These are phyloP conservation scores for Epichloe amarillans DNA, from an alignment of 2,329 filamentous ascomycete genomes.

Conservation along the genomic window DNA sequence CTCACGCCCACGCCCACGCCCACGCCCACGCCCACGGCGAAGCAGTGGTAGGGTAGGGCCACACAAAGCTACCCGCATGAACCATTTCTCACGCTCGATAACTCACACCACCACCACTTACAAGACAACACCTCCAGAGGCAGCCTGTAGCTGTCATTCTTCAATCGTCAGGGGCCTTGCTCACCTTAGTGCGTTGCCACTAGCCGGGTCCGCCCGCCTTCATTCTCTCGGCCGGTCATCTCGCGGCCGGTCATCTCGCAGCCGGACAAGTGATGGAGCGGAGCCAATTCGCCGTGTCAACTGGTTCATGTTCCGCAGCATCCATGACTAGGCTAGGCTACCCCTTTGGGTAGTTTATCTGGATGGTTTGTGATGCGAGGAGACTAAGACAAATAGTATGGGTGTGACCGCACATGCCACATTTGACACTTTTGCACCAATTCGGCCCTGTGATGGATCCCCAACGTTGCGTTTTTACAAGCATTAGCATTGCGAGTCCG, in stretches of 20 bases:
- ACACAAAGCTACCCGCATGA: background rate
- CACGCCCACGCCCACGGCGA: background rate
- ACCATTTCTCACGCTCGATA: background rate
- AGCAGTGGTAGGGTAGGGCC: background rate
- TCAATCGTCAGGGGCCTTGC: too few relatives aligned
- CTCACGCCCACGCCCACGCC: background rate
- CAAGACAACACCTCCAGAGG: background rate
- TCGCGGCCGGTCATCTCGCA: background rate
- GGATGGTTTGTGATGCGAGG: background rate
- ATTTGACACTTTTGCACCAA: background rate
- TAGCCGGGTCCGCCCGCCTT: background rate
- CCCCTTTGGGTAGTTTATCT: background rate
- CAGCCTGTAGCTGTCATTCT: too few relatives aligned
- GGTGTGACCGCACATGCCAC: conserved; percentile 1
- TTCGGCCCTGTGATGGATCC: conserved; percentile 1
- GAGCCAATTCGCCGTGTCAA: background rate
- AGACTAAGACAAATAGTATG: background rate
- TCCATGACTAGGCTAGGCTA: background rate
- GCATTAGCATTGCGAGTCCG: background rate
- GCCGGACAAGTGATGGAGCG: background rate
- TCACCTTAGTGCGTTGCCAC: background rate
- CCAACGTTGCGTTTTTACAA: background rate
- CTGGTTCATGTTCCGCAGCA: background rate
- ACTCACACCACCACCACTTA: background rate
- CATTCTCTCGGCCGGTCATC: background rate